Base-by-base conservation (phyloP, 352 stramenopile species). In the Pythium aphanidermatum region DNA sequence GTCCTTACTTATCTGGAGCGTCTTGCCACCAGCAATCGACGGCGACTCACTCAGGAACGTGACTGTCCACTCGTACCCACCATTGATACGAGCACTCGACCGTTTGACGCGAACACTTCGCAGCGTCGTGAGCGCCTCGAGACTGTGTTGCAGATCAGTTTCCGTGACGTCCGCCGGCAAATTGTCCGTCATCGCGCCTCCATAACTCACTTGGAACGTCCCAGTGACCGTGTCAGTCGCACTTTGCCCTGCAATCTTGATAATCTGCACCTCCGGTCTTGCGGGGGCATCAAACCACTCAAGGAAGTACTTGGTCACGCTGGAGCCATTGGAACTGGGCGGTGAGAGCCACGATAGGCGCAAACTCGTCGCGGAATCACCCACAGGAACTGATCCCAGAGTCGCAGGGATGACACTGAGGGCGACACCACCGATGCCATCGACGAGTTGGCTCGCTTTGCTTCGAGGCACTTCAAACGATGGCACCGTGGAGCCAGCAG, bases 51-150 rank as follows among this genome's bases (percentile, higher is more conserved):
- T 67, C 3, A 83, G 24, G 51, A 92, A 94, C 16, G 79, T 90
- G 19, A 94, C 64, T 1, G 65, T 86, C 81, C 81, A 93, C 45
- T 84, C 57, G 44, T 79, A 93, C 0, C 81, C 81, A 12, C 68
- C 73, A 2, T 17, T 46, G 21, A 68, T 62, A 1, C 48, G 10
- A 4, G 53, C 36, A 0, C 35, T 1, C 1, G 81, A 92, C 2
- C 82, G 73, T 40, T 92, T 58, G 1, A 97, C 86, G 16, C 81
- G 70, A 17, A 97, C 85, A 33, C 61, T 71, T 3, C 85, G 79
- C 19, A 95, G 44, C 14, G 61, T 67, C 7, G 65, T 41, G 1
- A 95, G 43, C 0, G 63, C 58, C 31, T 78, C 65, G 2, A 97
- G 50, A 19, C 61, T 88, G 14, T 58, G 39, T 19, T 95, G 55